Evolutionary conservation across 805 yeast genomes (phyloP).

Genomic region (Zygosaccharomyces siamensis): DNA sequence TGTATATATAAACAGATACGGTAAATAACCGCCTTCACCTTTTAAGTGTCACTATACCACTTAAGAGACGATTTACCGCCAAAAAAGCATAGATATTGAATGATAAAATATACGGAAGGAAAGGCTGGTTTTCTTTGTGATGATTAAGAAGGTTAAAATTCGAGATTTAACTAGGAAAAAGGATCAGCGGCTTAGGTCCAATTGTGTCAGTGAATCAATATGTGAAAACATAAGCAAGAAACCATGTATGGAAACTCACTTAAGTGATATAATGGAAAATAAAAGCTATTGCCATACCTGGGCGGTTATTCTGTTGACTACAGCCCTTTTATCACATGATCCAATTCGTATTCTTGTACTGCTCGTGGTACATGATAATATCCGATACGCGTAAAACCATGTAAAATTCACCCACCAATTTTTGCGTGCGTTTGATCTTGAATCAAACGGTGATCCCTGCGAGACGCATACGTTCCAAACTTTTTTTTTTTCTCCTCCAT

Average conservation of each 20-base stretch:
- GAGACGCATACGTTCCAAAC: not conserved
- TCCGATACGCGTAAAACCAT: not conserved
- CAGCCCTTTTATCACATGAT: not conserved
- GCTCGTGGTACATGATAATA: not conserved
- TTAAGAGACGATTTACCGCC: not conserved
- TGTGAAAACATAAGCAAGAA: too few species aligned
- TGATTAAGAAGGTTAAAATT: too few species aligned
- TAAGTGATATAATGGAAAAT: too few species aligned
- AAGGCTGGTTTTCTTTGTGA: not conserved
- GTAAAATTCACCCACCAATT: not conserved
- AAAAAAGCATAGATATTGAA: too few species aligned
- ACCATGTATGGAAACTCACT: too few species aligned
- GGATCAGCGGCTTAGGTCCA: too few species aligned
- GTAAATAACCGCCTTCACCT: constrained; percentile 3
- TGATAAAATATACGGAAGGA: too few species aligned
- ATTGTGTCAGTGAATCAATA: too few species aligned
- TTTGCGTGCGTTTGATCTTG: not conserved
- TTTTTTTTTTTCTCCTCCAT: not conserved
- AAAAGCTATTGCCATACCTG: not conserved
- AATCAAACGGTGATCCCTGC: not conserved
- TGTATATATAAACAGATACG: not conserved
- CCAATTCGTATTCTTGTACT: not conserved
- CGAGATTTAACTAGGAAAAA: too few species aligned
- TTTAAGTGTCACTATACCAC: not conserved
- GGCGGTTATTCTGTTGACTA: not conserved